A percentile compares a stretch with the other conserved stretches of the same genome.
These are phyloP conservation scores for Wakefieldia striispora DNA, from an alignment of 768 basidiomycete species.

Conservation along the genomic window DNA sequence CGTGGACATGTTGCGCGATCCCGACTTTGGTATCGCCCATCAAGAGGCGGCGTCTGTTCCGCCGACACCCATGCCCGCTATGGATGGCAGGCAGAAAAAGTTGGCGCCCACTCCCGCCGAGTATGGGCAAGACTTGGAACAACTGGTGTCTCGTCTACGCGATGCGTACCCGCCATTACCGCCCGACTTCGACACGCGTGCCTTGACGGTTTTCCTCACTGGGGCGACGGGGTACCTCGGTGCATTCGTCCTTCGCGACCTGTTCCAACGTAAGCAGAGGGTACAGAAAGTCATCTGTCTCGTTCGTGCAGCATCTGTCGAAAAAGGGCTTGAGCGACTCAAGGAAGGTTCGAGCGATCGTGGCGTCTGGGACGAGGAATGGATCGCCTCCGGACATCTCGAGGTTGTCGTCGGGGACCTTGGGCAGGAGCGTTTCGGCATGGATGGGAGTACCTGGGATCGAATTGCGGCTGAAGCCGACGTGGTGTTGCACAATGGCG, in stretches of 20 bases:
- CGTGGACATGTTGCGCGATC: slow-evolving; percentile 71
- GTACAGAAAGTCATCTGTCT: slow-evolving; percentile 90
- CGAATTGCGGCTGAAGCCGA: slow-evolving; percentile 71
- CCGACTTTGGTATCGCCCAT: slow-evolving; percentile 72
- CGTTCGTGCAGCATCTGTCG: slow-evolving; percentile 68
- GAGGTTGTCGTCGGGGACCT: slow-evolving; percentile 88
- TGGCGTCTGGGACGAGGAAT: slow-evolving; percentile 85
- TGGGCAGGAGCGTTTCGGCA: slow-evolving; percentile 69
- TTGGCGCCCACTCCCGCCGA: slow-evolving; percentile 41
- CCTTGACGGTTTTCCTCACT: slow-evolving; percentile 86
- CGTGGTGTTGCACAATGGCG: slow-evolving; percentile 90
- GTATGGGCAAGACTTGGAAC: slow-evolving; percentile 78
- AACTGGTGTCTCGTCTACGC: slow-evolving; percentile 56
- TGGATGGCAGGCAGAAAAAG: slow-evolving; percentile 16
- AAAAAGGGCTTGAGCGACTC: slow-evolving; percentile 67
- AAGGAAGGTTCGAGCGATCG: slow-evolving; percentile 71
- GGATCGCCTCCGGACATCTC: slow-evolving; percentile 65
- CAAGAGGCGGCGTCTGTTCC: slow-evolving; percentile 24
- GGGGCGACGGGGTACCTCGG: slow-evolving; percentile 98
- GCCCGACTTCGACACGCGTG: slow-evolving; percentile 48
- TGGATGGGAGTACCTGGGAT: slow-evolving; percentile 62
- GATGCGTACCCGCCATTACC: slow-evolving; percentile 61
- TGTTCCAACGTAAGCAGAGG: slow-evolving; percentile 57
- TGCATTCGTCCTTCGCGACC: slow-evolving; percentile 82
- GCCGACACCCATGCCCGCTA: slow-evolving; percentile 11